Percentiles rank a stretch among this genome's conserved stretches.
Evolutionary conservation across 768 basidiomycete genomes (phyloP).

Genomic region (Hemileccinum impolitum): DNA sequence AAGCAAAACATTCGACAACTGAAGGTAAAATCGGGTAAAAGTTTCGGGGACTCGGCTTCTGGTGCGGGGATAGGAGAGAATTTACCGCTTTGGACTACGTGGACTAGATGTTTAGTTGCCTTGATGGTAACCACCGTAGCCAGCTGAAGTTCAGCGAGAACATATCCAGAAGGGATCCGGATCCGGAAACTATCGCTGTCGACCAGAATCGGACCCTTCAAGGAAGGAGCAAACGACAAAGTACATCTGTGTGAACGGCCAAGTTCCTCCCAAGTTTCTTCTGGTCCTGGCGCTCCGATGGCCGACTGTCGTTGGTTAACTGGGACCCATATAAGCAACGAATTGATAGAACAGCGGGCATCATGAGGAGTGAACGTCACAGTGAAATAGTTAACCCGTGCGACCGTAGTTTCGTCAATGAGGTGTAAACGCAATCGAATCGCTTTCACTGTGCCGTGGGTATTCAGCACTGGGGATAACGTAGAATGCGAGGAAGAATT

Average conservation of each 20-base stretch:
- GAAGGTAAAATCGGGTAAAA: slow-evolving; percentile 59
- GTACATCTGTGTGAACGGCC: slow-evolving; percentile 54
- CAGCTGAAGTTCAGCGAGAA: slow-evolving; percentile 71
- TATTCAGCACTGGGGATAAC: slow-evolving; percentile 17
- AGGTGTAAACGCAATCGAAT: slow-evolving; percentile 49
- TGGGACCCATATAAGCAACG: slow-evolving; percentile 55
- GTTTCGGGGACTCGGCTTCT: slow-evolving; percentile 67
- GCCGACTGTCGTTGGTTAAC: slow-evolving; percentile 36
- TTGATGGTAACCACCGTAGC: slow-evolving; percentile 70
- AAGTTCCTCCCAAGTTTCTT: slow-evolving; percentile 73
- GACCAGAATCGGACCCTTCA: slow-evolving; percentile 44
- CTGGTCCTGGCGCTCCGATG: slow-evolving; percentile 26
- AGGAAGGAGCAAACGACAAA: slow-evolving; percentile 31
- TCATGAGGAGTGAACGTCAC: slow-evolving; percentile 14
- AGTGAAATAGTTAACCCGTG: slow-evolving; percentile 32
- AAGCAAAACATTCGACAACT: slow-evolving; percentile 58
- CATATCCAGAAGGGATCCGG: slow-evolving; percentile 77
- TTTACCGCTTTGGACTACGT: slow-evolving; percentile 49
- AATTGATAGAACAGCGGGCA: slow-evolving; percentile 37
- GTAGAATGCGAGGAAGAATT: slow-evolving; percentile 17
- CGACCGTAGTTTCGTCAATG: slow-evolving; percentile 45
- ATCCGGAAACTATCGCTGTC: slow-evolving; percentile 64
- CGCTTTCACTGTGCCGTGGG: slow-evolving; percentile 36
- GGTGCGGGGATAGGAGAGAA: slow-evolving; percentile 61
- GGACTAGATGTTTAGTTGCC: slow-evolving; percentile 63